phyloP scores from a whole-genome alignment of 2,329 filamentous ascomycete genomes.

The Cercospora zeae-maydis region DNA sequence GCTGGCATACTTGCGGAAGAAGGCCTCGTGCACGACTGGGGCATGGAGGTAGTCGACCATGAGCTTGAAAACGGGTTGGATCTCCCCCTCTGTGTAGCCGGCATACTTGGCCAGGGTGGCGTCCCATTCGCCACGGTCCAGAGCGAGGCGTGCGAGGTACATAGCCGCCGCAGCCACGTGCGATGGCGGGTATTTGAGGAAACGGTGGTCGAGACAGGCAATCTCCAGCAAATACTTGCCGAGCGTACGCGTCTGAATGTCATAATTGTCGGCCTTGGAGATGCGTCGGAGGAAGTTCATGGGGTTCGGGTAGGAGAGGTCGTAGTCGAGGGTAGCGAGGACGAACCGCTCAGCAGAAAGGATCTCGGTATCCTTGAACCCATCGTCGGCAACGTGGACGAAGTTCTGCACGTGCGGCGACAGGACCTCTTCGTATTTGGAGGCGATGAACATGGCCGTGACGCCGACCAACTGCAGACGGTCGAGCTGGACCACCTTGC shows the following conservation, averaged over 20 bases:
- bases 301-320: slow-evolving; percentile 96
- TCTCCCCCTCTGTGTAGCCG: slow-evolving; percentile 88
- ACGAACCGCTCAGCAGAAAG: slow-evolving; percentile 95
- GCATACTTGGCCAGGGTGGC: slow-evolving; percentile 83
- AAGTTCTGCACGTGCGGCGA: slow-evolving; percentile 97
- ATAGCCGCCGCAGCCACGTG: slow-evolving; percentile 89
- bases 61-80: slow-evolving; percentile 83
- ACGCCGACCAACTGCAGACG: slow-evolving; percentile 94
- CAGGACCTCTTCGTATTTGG: slow-evolving; percentile 97
- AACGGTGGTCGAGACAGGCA: slow-evolving; percentile 88
- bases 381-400: slow-evolving; percentile 92
- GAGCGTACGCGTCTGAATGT: slow-evolving; percentile 93
- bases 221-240: slow-evolving; percentile 99
- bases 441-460: slow-evolving; percentile 98
- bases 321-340: slow-evolving; percentile 85
- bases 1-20: slow-evolving; percentile 99
- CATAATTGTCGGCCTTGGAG: slow-evolving; percentile 98
- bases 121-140: slow-evolving; percentile 91
- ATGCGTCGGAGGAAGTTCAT: slow-evolving; percentile 99
- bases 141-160: slow-evolving; percentile 87
- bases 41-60: slow-evolving; percentile 96
- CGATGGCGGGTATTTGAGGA: slow-evolving; percentile 85
- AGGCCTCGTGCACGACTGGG: slow-evolving; percentile 89
- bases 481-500: slow-evolving; percentile 92
- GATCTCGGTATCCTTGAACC: slow-evolving; percentile 92